Evolutionary conservation across 257 asterid species (phyloP), one percentile per base, ranked within the genome.

Genomic region (Solanum dulcamara): DNA sequence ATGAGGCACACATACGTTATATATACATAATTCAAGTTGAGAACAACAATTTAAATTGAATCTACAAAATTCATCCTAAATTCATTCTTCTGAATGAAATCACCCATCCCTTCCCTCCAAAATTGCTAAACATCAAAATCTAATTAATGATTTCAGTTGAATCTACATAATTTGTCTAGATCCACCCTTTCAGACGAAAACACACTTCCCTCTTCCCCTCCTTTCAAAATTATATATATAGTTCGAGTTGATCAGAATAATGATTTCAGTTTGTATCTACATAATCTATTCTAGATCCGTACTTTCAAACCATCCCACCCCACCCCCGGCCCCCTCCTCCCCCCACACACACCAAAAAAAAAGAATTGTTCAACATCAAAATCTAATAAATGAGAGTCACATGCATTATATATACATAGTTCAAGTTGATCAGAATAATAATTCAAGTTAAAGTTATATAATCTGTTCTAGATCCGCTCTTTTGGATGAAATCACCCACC

Each of bases 321-420:
- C 60, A 0, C 1, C 5, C 12, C n/a, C n/a, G n/a, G n/a, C n/a
- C n/a, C n/a, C n/a, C n/a, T n/a, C n/a, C n/a, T n/a, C n/a, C n/a
- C n/a, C n/a, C n/a, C n/a, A n/a, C n/a, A n/a, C n/a, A n/a, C n/a
- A n/a, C n/a, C n/a, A n/a, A n/a, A n/a, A n/a, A n/a, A n/a, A n/a
- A n/a, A 55, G 24, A 32, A 42, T 51, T 42, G 32, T 42, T 44
- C 24, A 26, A 42, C 81, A 40, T 74, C 38, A 74, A 74, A 44
- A 74, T 74, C 38, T 81, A 88, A 85, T 90, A 75, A 88, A 85
- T 90, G 90, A 88, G 53, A 77, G 91, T 86, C 90, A 88, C 90
- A 90, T 86, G 3, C 17, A 13, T 13, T 64, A 8, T 30, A 64
- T 64, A 28, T 14, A 24, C 7, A 7, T 66, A 30, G 1, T 66